A percentile compares a stretch with the other conserved stretches of the same genome.
Evolutionary conservation across 257 asterid genomes (phyloP).

Genomic region (Gentiana straminea): DNA sequence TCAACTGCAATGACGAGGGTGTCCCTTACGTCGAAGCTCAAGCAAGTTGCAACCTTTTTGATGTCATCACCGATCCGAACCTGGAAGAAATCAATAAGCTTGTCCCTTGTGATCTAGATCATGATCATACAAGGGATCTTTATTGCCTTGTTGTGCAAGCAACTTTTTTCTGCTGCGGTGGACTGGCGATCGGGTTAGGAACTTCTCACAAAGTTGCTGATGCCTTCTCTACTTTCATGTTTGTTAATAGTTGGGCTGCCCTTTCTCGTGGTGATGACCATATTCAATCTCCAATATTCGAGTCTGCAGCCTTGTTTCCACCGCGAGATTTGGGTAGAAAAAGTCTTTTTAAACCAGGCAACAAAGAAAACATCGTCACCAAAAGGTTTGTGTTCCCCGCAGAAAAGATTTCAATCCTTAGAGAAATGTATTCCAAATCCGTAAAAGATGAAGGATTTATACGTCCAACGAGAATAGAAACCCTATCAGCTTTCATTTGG

Average conservation of each 20-base stretch:
- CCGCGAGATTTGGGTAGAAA: constrained; percentile 11
- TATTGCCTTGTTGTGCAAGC: constrained; percentile 12
- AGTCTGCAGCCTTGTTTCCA: constrained; percentile 30
- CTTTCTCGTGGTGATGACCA: not conserved
- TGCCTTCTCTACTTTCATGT: not conserved
- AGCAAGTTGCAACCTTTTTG: constrained; percentile 3
- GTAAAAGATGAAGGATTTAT: not conserved
- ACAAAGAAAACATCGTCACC: no score
- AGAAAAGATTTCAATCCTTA: constrained; percentile 6
- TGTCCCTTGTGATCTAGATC: constrained; percentile 4
- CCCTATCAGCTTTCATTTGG: no score
- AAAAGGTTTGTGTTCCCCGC: no score
- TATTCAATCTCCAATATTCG: constrained; percentile 16
- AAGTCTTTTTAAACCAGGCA: not conserved
- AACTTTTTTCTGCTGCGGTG: constrained; percentile 11
- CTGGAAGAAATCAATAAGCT: not conserved
- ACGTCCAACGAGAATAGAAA: constrained; percentile 11
- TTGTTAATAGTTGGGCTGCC: constrained; percentile 6
- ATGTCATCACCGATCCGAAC: not conserved
- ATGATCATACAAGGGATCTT: not conserved
- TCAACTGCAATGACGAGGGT: constrained; percentile 23
- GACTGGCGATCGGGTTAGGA: constrained; percentile 1
- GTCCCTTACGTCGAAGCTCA: constrained; percentile 12
- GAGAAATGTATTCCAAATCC: constrained; percentile 21
- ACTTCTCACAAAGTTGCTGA: constrained; percentile 8